Evolutionary conservation across 768 basidiomycete species (phyloP).

Genomic region (Tricholoma bakamatsutake): DNA sequence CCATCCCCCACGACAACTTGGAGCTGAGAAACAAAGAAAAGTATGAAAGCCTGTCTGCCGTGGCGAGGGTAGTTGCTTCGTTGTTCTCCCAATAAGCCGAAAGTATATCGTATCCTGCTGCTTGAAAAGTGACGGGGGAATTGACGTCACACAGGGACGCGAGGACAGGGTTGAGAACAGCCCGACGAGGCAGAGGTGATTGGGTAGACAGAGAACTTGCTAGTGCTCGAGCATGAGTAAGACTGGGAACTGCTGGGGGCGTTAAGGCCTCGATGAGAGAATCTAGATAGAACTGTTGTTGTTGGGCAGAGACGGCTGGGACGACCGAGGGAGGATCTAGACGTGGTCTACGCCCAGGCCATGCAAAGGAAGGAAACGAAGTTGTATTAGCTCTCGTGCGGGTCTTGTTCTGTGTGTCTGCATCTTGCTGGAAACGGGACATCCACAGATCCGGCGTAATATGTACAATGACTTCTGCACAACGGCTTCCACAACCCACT

Average conservation of each 20-base stretch:
- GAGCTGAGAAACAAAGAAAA: constrained; percentile 55
- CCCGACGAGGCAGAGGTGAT: constrained; percentile 50
- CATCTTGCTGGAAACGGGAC: constrained; percentile 23
- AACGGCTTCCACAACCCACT: neutral
- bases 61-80: constrained; percentile 39
- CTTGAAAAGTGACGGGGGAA: constrained; percentile 52
- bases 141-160: constrained; percentile 50
- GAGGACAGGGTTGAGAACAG: constrained; percentile 54
- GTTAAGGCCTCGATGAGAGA: constrained; percentile 38
- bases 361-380: constrained; percentile 25
- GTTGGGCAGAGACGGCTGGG: constrained; percentile 16
- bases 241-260: constrained; percentile 62
- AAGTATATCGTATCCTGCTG: constrained; percentile 67
- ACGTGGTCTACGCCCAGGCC: constrained; percentile 20
- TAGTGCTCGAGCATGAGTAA: constrained; percentile 57
- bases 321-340: constrained; percentile 12
- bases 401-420: constrained; percentile 18
- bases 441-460: constrained; percentile 15
- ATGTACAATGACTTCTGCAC: neutral
- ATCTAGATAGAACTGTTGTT: constrained; percentile 29
- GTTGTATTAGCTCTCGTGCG: constrained; percentile 31
- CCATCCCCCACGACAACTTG: constrained; percentile 48
- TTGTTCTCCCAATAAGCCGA: constrained; percentile 62
- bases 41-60: constrained; percentile 56
- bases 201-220: constrained; percentile 41